Conservation (phyloP, 2,329 filamentous ascomycete genomes). For the Arthrobotrys megalospora region DNA sequence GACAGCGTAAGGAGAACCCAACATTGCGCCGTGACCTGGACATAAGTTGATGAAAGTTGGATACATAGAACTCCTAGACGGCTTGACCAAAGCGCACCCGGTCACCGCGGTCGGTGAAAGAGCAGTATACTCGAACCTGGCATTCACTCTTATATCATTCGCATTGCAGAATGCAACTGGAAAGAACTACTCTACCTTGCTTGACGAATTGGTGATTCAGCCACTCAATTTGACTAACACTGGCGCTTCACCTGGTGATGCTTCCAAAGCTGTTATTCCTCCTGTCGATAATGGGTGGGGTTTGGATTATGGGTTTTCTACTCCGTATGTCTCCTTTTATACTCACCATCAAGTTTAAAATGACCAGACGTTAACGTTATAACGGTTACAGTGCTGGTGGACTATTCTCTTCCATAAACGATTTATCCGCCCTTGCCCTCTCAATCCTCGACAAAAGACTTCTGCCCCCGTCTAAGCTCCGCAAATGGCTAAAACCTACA, state of each 20-base stretch:
- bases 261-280: constrained; percentile 55
- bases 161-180: constrained; percentile 65
- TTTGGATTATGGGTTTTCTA: constrained; percentile 33
- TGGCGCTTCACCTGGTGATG: constrained; percentile 52
- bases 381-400: constrained; percentile 47
- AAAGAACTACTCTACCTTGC: constrained; percentile 63
- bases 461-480: constrained; percentile 44
- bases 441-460: constrained; percentile 47
- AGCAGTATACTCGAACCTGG: constrained; percentile 69
- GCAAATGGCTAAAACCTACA: constrained; percentile 59
- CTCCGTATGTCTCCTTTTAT: constrained; percentile 39
- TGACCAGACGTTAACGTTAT: background rate
- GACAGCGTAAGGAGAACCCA: constrained; percentile 64
- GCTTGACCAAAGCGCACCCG: constrained; percentile 65
- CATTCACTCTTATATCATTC: constrained; percentile 67
- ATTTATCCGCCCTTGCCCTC: constrained; percentile 48
- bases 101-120: constrained; percentile 65
- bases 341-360: background rate
- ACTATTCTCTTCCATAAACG: constrained; percentile 59
- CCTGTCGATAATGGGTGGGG: constrained; percentile 56
- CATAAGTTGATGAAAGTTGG: background rate
- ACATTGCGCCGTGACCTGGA: too few relatives aligned
- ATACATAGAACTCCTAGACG: constrained; percentile 66
- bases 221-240: constrained; percentile 65
- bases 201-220: constrained; percentile 63